Base-by-base conservation (phyloP, 1,284 basidiomycete genomes). In the Sporisorium graminicola region DNA sequence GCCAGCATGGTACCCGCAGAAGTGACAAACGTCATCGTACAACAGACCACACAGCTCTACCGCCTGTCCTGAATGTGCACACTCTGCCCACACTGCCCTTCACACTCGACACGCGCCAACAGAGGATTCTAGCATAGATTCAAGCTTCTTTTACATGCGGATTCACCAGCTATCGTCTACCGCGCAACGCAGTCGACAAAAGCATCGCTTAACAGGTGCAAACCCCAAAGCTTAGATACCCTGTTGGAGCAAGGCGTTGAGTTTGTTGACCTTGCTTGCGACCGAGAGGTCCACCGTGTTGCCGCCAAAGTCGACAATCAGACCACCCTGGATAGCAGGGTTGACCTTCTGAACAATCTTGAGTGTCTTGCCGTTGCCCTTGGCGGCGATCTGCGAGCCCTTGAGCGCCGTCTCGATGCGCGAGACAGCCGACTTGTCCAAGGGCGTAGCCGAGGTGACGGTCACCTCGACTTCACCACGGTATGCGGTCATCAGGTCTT, bases 281-380 rank as follows among this genome's bases (percentile, higher is more conserved):
- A 97, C 95, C 81, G 93, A 94, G 76, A 98, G 90, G 88, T 99
- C 97, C 82, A 98, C 93, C 63, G 94, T 95, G 89, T 95, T 95
- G 89, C 98, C 96, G 79, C 94, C 97, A 86, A 99, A 95, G 88
- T 99, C 96, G 62, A 99, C 92, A 65, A 97, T 89, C 71, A 98
- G 88, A 63, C 96, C 96, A 43, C 84, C 84, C 73, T 83, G 80
- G 63, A 85, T 77, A 50, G 76, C 60, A 12, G 82, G 79, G 80
- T 84, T 82, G 63, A 85, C 81, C 75, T 83, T 85, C 68, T 80
- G 78, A 40, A 70, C 70, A 44, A 85, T 79, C 73, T 83, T 84
- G 79, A 85, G 71, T 49, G 73, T 74, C 79, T 85, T 83, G 52
- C 81, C 83, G 58, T 78, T 79, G 51, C 66, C 65, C 55, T 72